Evolutionary conservation across 805 yeast genomes (phyloP).

Genomic region (Monosporozyma aerobia): DNA sequence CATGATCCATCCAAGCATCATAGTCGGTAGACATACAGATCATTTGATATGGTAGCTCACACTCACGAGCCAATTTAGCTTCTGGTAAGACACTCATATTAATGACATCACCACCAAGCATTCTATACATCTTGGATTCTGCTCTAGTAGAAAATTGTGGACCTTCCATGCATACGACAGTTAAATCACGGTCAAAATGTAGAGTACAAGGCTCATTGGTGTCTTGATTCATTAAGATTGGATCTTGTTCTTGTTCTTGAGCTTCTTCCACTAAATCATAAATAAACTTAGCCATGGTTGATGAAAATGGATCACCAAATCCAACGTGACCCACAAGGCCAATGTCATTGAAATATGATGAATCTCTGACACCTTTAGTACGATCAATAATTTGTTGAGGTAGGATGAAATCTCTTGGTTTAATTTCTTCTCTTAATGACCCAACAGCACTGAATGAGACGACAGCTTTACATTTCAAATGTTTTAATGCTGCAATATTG

Average conservation of each 20-base stretch:
- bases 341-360: conserved; percentile 73
- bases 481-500: conserved; percentile 90
- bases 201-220: conserved; percentile 59
- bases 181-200: conserved; percentile 59
- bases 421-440: conserved; percentile 77
- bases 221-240: conserved; percentile 43
- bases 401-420: conserved; percentile 92
- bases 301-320: conserved; percentile 94
- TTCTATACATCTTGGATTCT: conserved; percentile 75
- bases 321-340: conserved; percentile 97
- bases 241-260: conserved; percentile 30
- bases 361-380: conserved; percentile 87
- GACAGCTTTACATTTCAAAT: conserved; percentile 76
- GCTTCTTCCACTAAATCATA: conserved; percentile 33
- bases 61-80: conserved; percentile 92
- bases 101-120: conserved; percentile 91
- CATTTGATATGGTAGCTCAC: conserved; percentile 96
- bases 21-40: conserved; percentile 98
- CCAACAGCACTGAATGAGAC: conserved; percentile 96
- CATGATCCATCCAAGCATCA: conserved; percentile 95
- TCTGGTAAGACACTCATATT: conserved; percentile 98
- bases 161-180: conserved; percentile 96
- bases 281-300: conserved; percentile 56
- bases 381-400: conserved; percentile 96
- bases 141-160: conserved; percentile 97